These are phyloP conservation scores for Aspergillus thermomutatus DNA, from an alignment of 2,329 filamentous ascomycete genomes.

Conservation along the genomic window DNA sequence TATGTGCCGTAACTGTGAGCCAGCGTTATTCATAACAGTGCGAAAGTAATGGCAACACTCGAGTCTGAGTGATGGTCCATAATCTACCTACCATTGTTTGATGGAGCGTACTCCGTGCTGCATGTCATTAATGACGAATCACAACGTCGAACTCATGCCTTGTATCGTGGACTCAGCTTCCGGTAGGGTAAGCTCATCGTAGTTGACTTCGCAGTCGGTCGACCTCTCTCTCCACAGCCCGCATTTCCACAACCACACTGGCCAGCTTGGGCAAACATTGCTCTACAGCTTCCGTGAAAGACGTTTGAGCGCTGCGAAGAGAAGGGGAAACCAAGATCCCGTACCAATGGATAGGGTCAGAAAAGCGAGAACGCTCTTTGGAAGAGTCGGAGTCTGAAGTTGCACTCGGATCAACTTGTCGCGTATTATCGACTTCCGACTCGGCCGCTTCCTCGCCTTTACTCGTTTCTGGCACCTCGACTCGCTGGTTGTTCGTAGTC, in stretches of 20 bases:
- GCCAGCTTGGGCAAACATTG: constrained; percentile 36
- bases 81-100: neutral
- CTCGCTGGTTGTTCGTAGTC: neutral
- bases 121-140: neutral
- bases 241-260: constrained; percentile 39
- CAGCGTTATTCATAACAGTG: neutral
- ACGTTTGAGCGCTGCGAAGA: constrained; percentile 43
- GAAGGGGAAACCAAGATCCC: constrained; percentile 46
- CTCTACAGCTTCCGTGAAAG: constrained; percentile 41
- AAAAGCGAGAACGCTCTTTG: constrained; percentile 27
- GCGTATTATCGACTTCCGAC: neutral
- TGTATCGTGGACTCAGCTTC: neutral
- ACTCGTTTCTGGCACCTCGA: constrained; percentile 7
- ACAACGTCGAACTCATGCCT: neutral
- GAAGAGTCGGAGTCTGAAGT: constrained; percentile 13
- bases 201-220: constrained; percentile 25
- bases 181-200: neutral
- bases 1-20: neutral
- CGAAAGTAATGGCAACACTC: neutral
- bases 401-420: neutral
- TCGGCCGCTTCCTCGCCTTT: neutral
- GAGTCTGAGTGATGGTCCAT: neutral
- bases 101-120: neutral
- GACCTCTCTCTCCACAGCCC: constrained; percentile 38
- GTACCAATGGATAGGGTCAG: constrained; percentile 48